Base-by-base conservation (phyloP, 345 rosid species). In the Euphorbia peplus region DNA sequence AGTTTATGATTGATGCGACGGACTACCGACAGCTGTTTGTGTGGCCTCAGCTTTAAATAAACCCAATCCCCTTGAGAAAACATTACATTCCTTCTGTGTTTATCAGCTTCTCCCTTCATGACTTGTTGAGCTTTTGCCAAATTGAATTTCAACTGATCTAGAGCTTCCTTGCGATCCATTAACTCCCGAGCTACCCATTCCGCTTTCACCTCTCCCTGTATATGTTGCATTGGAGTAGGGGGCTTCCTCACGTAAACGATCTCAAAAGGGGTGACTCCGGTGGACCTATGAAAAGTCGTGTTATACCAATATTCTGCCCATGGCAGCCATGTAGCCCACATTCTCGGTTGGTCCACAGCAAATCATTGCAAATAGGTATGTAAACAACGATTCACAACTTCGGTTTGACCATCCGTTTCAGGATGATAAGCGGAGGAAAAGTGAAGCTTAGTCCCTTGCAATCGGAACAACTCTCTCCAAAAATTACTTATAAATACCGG, bases 301-400 rank as follows among this genome's bases (percentile, higher is more conserved):
- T 60, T 60, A 19, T 11, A 60, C 4, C 24, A 60, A 60, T 14
- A 60, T 9, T 60, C 63, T 0, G 22, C 63, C 46, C 63, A 60
- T 1, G 42, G 11, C 18, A 60, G 1, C 63, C 63, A 60, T 1
- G 16, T 11, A 2, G 25, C 1, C 25, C 44, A 60, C 1, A 15
- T 3, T 1, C 25, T 10, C 0, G 64, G 64, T 29, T 32, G 47
- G 0, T 60, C 42, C 4, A 19, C 19, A 4, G 14, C 0, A 55
- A 24, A 55, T 7, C 60, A 55, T 0, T 12, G 32, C 13, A 26
- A 24, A 14, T 55, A 55, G 8, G 60, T 4, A 11, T 55, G 32
- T 3, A 24, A 24, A 26, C 60, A 25, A 6, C 18, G 13, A 21
- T 66, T 51, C 3, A 32, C 14, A 5, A 19, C 22, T 26, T 51